A percentile compares a stretch with the other conserved stretches of the same genome.
Evolutionary conservation across 129 eudicot species (phyloP).

Genomic region (Erigeron canadensis): DNA sequence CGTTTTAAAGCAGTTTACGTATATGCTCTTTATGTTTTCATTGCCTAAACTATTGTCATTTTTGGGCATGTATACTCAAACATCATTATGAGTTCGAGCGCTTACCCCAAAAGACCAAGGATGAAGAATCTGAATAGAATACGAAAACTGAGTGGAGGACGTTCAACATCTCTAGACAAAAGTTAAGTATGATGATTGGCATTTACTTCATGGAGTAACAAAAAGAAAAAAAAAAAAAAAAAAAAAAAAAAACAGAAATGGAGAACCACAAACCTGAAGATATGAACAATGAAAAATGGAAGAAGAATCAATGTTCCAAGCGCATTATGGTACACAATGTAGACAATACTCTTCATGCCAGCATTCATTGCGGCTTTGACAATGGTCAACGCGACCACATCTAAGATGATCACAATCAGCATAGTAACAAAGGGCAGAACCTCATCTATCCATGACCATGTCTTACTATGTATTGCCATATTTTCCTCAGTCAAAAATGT

Average conservation of each 20-base stretch:
- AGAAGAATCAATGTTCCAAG: conserved; percentile 37
- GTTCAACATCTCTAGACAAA: conserved; percentile 21
- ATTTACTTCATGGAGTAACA: background rate
- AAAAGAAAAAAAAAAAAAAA: background rate
- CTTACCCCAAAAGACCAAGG: conserved; percentile 44
- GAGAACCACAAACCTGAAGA: conserved; percentile 26
- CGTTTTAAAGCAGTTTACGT: no score
- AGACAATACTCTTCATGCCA: conserved; percentile 30
- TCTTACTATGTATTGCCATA: no score
- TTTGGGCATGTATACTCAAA: background rate
- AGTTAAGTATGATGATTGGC: background rate
- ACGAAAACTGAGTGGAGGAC: conserved; percentile 30
- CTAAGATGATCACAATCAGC: background rate
- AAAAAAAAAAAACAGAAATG: background rate
- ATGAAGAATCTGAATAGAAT: conserved; percentile 35
- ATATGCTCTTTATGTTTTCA: no score
- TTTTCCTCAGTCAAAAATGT: no score
- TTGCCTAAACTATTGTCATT: no score
- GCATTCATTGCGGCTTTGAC: conserved; percentile 31
- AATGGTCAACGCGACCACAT: conserved; percentile 20
- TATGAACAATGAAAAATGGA: conserved; percentile 25
- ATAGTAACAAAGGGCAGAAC: no score
- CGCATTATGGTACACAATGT: conserved; percentile 31
- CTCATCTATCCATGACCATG: no score
- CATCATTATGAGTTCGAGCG: background rate